Percentiles rank a stretch among this genome's conserved stretches.
phyloP scores from a whole-genome alignment of 495 filamentous ascomycete genomes.

The Daldinia concentrica region DNA sequence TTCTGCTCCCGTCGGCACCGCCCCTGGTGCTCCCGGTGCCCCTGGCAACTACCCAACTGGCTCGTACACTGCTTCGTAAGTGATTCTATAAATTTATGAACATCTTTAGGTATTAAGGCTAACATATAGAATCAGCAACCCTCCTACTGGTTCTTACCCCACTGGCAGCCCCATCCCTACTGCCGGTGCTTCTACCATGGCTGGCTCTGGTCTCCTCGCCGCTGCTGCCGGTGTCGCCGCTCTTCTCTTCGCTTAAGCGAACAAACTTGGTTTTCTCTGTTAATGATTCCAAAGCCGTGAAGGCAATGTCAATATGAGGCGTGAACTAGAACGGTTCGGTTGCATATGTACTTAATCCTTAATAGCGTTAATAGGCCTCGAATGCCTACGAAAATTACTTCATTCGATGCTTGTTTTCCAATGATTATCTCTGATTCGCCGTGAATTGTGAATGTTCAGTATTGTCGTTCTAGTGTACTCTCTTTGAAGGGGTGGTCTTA shows the following conservation, averaged over 20 bases:
- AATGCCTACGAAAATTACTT: constrained; percentile 34
- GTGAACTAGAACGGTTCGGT: constrained; percentile 42
- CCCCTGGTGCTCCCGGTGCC: neutral
- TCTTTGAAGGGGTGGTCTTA: neutral
- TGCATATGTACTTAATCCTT: constrained; percentile 59
- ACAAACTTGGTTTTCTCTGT: constrained; percentile 30
- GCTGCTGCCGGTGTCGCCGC: constrained; percentile 62
- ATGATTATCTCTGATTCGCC: neutral
- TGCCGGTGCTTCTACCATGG: constrained; percentile 56
- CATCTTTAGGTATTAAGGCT: neutral
- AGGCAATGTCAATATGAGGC: constrained; percentile 39
- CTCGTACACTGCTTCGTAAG: constrained; percentile 46
- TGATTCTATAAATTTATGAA: neutral
- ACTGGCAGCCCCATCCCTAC: constrained; percentile 52
- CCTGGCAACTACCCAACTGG: constrained; percentile 35
- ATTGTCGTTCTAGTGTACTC: too few relatives aligned
- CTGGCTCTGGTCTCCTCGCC: constrained; percentile 57
- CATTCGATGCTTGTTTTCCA: constrained; percentile 14
- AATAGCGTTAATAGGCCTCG: constrained; percentile 49
- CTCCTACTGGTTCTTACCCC: constrained; percentile 38
- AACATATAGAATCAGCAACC: constrained; percentile 32
- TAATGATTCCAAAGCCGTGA: constrained; percentile 41
- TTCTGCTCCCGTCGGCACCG: constrained; percentile 52
- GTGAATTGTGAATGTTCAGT: too few relatives aligned
- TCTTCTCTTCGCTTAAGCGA: constrained; percentile 61